Conservation (phyloP, 1,139 yeast species). For the Pichiaceae sp. region DNA sequence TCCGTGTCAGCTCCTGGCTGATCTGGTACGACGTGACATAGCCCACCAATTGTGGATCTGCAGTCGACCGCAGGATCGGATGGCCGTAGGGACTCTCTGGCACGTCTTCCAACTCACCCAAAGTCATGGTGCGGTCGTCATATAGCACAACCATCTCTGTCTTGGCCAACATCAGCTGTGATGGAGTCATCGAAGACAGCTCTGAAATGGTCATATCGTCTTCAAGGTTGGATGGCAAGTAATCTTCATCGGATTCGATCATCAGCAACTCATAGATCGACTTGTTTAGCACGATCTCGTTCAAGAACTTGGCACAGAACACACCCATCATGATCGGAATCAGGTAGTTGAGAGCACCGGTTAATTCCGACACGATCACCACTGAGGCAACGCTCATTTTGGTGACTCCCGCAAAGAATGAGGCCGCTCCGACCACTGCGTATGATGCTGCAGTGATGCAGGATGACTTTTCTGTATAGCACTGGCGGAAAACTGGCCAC, state of each 20-base stretch:
- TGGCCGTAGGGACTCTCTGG: conserved; percentile 4
- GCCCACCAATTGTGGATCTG: conserved; percentile 4
- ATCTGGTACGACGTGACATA: conserved; percentile 2
- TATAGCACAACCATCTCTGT: conserved; percentile 21
- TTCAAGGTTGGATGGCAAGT: conserved; percentile 27
- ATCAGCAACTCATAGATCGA: conserved; percentile 40
- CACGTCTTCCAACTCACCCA: conserved; percentile 15
- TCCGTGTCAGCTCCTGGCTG: conserved; percentile 1
- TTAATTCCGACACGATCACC: conserved; percentile 47
- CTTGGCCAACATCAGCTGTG: conserved; percentile 23
- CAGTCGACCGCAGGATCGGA: conserved; percentile 4
- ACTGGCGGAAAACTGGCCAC: conserved; percentile 35
- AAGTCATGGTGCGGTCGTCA: conserved; percentile 10
- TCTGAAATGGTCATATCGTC: conserved; percentile 21
- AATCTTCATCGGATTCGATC: conserved; percentile 20
- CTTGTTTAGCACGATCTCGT: conserved; percentile 34
- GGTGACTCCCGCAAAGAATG: conserved; percentile 50
- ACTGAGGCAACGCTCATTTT: conserved; percentile 50
- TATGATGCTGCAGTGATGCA: conserved; percentile 55
- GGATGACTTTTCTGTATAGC: conserved; percentile 32
- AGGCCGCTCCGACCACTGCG: conserved; percentile 55
- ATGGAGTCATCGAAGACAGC: conserved; percentile 25
- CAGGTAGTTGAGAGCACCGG: conserved; percentile 53
- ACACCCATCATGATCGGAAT: conserved; percentile 54
- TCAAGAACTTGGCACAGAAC: conserved; percentile 41